These are phyloP conservation scores for Hanseniaspora meyeri DNA, from an alignment of 805 yeast species.

Conservation along the genomic window DNA sequence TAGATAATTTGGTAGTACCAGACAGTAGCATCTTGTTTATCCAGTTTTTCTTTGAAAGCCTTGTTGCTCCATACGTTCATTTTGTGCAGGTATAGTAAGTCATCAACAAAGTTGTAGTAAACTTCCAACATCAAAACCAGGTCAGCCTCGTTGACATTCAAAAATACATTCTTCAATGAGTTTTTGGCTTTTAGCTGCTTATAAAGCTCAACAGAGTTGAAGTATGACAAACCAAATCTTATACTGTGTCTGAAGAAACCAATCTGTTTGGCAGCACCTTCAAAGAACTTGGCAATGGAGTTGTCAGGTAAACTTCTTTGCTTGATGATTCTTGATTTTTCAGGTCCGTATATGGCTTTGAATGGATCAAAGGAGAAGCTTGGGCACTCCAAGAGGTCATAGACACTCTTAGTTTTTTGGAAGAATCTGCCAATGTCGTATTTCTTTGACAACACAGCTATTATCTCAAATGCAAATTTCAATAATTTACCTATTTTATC, in stretches of 20 bases:
- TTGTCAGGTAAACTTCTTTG: conserved; percentile 22
- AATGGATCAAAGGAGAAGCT: conserved; percentile 16
- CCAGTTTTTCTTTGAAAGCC: conserved; percentile 28
- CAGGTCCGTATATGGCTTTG: conserved; percentile 20
- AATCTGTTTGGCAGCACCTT: conserved; percentile 35
- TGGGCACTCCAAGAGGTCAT: conserved; percentile 22
- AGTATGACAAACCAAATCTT: conserved; percentile 61
- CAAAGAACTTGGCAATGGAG: conserved; percentile 26
- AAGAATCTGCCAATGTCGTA: conserved; percentile 10
- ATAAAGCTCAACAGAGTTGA: conserved; percentile 34
- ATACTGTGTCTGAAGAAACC: conserved; percentile 50
- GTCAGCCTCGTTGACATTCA: conserved; percentile 34
- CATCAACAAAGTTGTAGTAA: conserved; percentile 58
- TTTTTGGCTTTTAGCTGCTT: conserved; percentile 23
- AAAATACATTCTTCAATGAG: neutral
- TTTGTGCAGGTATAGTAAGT: conserved; percentile 44
- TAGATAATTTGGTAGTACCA: conserved; percentile 59
- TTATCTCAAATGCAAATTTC: conserved; percentile 45
- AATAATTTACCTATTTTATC: conserved; percentile 57
- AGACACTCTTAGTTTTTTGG: conserved; percentile 23
- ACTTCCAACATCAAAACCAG: conserved; percentile 42
- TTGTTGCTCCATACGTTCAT: conserved; percentile 25
- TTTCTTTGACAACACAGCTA: conserved; percentile 36
- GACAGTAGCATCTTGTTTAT: conserved; percentile 49
- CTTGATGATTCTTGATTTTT: conserved; percentile 25